Percentiles rank a stretch among this genome's conserved stretches.
Evolutionary conservation across 2,329 filamentous ascomycete genomes (phyloP).

Genomic region (Didymosphaeria variabile): DNA sequence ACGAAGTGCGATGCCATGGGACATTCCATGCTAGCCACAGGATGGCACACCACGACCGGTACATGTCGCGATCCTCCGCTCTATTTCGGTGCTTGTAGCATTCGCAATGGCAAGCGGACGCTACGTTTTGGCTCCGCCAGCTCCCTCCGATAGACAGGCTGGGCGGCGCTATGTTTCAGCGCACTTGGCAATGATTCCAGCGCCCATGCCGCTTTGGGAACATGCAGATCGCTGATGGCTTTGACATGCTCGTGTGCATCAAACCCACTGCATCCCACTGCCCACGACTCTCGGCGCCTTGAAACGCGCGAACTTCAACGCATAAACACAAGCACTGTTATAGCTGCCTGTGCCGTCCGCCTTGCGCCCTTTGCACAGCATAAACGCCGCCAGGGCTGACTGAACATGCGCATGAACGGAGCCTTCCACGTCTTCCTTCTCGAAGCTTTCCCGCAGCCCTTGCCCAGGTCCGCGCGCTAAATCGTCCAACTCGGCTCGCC

Average conservation of each 20-base stretch:
- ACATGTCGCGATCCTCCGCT: background rate
- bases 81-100: background rate
- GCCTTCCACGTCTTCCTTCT: conserved; percentile 30
- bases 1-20: too few species aligned
- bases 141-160: conserved; percentile 1
- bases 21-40: too few species aligned
- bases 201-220: background rate
- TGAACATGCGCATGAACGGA: conserved; percentile 27
- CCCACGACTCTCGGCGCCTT: conserved; percentile 18
- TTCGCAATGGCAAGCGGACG: background rate
- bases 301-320: conserved; percentile 34
- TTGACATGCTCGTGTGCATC: background rate
- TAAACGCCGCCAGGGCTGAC: conserved; percentile 19
- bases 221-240: background rate
- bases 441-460: conserved; percentile 35
- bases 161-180: conserved; percentile 10
- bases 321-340: conserved; percentile 23
- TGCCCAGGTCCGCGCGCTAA: conserved; percentile 28
- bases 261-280: background rate
- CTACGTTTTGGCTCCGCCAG: conserved; percentile 3
- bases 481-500: conserved; percentile 29
- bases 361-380: conserved; percentile 15
- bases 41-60: background rate
- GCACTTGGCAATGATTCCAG: background rate
- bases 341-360: conserved; percentile 11